Conservation (phyloP, 805 yeast species). For the Sugiyamaella boreocaroliniensis region DNA sequence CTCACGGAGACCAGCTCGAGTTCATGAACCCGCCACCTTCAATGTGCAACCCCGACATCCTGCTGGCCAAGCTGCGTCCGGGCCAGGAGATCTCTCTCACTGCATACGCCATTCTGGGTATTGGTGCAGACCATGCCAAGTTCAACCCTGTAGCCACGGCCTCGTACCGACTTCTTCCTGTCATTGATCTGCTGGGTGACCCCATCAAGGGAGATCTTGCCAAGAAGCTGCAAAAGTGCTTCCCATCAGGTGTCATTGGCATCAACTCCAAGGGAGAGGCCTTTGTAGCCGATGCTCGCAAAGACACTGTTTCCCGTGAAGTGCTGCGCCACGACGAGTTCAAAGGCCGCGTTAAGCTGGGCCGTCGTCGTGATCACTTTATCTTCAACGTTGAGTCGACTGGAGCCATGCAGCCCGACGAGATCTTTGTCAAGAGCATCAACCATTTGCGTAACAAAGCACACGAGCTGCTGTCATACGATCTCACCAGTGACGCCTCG, state of each 20-base stretch:
- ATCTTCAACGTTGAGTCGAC: constrained; percentile 91
- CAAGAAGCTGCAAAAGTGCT: constrained; percentile 73
- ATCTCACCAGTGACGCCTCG: constrained; percentile 5
- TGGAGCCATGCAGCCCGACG: constrained; percentile 96
- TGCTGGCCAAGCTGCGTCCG: constrained; percentile 88
- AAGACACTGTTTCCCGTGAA: constrained; percentile 95
- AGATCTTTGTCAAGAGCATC: constrained; percentile 85
- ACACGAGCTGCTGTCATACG: constrained; percentile 18
- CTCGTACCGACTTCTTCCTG: constrained; percentile 87
- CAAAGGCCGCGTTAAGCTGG: constrained; percentile 79
- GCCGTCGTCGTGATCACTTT: constrained; percentile 87
- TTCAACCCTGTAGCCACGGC: constrained; percentile 97
- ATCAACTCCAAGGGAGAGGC: constrained; percentile 65
- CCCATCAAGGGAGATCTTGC: constrained; percentile 78
- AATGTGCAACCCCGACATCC: constrained; percentile 74
- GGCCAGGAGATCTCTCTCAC: constrained; percentile 91
- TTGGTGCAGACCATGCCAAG: constrained; percentile 94
- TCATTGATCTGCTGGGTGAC: constrained; percentile 58
- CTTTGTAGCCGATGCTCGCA: constrained; percentile 78
- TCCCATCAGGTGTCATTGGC: constrained; percentile 88
- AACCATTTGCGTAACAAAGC: constrained; percentile 74
- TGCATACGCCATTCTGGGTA: constrained; percentile 85
- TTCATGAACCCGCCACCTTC: constrained; percentile 52
- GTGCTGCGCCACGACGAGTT: constrained; percentile 92
- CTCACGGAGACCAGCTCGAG: constrained; percentile 81